A percentile compares a stretch with the other conserved stretches of the same genome.
Conservation (phyloP, 495 filamentous ascomycete species). For the Podospora bellae-mahoneyi region DNA sequence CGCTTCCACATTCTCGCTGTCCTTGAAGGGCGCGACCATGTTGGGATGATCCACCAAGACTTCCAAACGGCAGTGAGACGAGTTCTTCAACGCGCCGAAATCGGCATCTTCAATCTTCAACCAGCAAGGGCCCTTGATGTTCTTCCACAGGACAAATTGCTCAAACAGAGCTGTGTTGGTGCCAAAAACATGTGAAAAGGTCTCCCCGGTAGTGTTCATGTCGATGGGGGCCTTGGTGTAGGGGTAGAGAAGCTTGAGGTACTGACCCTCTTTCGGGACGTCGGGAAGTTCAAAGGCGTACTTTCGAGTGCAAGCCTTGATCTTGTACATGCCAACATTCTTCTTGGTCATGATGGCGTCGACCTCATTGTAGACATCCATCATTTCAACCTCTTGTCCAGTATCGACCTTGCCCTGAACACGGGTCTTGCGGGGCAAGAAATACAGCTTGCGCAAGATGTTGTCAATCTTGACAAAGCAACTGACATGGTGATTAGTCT, state of each 20-base stretch:
- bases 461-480: conserved; percentile 97
- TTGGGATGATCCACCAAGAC: conserved; percentile 74
- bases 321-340: conserved; percentile 83
- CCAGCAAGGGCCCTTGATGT: conserved; percentile 98
- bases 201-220: conserved; percentile 66
- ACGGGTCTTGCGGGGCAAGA: conserved; percentile 73
- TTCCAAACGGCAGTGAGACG: conserved; percentile 96
- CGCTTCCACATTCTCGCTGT: conserved; percentile 72
- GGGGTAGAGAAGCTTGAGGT: conserved; percentile 89
- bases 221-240: conserved; percentile 70
- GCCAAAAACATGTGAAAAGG: conserved; percentile 92
- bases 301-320: conserved; percentile 83
- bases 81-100: conserved; percentile 80
- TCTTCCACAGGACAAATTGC: conserved; percentile 97
- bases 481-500: conserved; percentile 71
- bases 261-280: conserved; percentile 84
- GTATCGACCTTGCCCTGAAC: conserved; percentile 61
- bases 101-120: conserved; percentile 80
- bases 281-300: conserved; percentile 92
- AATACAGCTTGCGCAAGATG: conserved; percentile 86
- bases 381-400: conserved; percentile 79
- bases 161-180: conserved; percentile 93
- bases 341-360: conserved; percentile 78
- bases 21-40: conserved; percentile 62
- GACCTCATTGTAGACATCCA: conserved; percentile 86